Conservation (phyloP, 495 filamentous ascomycete genomes). For the Astrothelium subdiscretum region DNA sequence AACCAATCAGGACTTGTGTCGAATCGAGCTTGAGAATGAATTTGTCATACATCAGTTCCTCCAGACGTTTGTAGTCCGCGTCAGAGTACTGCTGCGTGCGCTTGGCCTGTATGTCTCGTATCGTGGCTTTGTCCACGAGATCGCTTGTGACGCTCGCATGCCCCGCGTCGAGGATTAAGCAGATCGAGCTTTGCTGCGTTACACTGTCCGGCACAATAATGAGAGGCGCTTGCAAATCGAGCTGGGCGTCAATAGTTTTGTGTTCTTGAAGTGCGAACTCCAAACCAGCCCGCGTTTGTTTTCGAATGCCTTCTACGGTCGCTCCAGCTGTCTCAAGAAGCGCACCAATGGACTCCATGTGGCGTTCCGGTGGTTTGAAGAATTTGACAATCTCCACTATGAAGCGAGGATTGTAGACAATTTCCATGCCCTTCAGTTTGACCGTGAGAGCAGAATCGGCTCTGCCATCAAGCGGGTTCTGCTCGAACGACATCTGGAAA, state of each 20-base stretch:
- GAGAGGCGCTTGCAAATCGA: constrained; percentile 89
- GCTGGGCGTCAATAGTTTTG: constrained; percentile 91
- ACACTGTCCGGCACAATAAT: constrained; percentile 95
- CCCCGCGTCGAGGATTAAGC: constrained; percentile 90
- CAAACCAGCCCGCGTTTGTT: constrained; percentile 88
- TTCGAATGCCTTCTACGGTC: constrained; percentile 84
- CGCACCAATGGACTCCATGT: constrained; percentile 96
- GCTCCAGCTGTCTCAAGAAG: constrained; percentile 89
- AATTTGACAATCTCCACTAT: constrained; percentile 81
- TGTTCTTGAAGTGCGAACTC: constrained; percentile 95
- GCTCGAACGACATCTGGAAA: constrained; percentile 84
- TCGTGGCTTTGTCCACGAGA: constrained; percentile 76
- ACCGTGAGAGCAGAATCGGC: constrained; percentile 82
- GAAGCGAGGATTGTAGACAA: constrained; percentile 92
- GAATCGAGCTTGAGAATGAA: constrained; percentile 85
- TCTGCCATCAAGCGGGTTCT: constrained; percentile 85
- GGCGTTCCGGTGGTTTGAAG: constrained; percentile 88
- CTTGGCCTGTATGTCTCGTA: constrained; percentile 81
- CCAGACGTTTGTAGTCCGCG: constrained; percentile 74
- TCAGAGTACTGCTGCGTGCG: constrained; percentile 80
- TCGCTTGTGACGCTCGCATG: constrained; percentile 90
- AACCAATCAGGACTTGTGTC: constrained; percentile 88
- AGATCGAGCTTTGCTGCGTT: constrained; percentile 63
- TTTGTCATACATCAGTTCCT: constrained; percentile 90
- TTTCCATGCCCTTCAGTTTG: constrained; percentile 88